A percentile compares a stretch with the other conserved stretches of the same genome.
phyloP scores from a whole-genome alignment of 345 rosid species.

The Lepidium aucheri region DNA sequence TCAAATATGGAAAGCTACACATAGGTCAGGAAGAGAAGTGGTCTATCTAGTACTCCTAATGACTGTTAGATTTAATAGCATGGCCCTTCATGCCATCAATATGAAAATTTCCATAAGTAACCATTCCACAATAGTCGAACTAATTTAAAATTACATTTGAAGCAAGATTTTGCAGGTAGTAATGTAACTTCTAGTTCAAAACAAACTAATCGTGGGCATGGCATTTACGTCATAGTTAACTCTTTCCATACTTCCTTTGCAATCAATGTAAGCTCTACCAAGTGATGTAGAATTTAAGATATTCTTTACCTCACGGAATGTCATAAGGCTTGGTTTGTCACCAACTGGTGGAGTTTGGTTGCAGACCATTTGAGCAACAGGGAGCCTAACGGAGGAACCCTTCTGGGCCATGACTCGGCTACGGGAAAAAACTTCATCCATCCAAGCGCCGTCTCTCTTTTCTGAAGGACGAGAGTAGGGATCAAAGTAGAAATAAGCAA shows the following conservation, averaged over 20 bases:
- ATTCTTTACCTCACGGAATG: constrained; percentile 68
- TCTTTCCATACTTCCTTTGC: background rate
- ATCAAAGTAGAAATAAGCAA: constrained; percentile 91
- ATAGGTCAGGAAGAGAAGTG: background rate
- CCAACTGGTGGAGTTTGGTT: constrained; percentile 97
- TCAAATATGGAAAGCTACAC: constrained; percentile 7
- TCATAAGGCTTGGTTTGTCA: constrained; percentile 94
- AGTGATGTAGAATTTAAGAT: background rate
- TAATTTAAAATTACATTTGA: background rate
- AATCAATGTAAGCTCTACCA: background rate
- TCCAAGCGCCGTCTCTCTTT: constrained; percentile 89
- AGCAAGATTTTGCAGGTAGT: background rate
- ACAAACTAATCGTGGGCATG: background rate
- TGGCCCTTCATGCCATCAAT: constrained; percentile 2
- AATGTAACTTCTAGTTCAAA: background rate
- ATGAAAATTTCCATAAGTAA: background rate
- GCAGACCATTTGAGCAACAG: constrained; percentile 93
- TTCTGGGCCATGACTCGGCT: constrained; percentile 47
- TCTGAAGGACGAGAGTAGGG: constrained; percentile 96
- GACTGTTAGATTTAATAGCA: background rate
- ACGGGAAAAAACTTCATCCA: constrained; percentile 79
- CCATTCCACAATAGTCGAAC: background rate
- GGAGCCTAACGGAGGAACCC: constrained; percentile 26
- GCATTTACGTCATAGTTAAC: background rate
- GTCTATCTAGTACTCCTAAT: background rate